Evolutionary conservation across 768 basidiomycete genomes (phyloP).

Genomic region (Tephrocybe rancida): DNA sequence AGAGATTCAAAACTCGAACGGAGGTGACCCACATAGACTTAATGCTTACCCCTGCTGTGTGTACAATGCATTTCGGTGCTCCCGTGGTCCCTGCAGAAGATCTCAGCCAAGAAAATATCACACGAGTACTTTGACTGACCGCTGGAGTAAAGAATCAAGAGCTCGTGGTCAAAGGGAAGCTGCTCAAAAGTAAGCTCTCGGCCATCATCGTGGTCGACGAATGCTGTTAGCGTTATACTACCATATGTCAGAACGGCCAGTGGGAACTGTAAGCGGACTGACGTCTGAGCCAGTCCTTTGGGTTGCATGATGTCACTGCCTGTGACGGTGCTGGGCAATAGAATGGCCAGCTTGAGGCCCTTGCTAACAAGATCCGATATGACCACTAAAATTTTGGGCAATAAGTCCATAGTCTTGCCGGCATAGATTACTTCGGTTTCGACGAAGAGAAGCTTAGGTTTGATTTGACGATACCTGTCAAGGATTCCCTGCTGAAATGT

Average conservation of each 20-base stretch:
- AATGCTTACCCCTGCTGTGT: constrained; percentile 63
- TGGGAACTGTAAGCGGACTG: constrained; percentile 8
- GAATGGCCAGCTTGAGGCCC: constrained; percentile 51
- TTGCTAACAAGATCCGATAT: constrained; percentile 43
- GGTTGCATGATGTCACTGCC: constrained; percentile 34
- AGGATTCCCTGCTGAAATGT: constrained; percentile 25
- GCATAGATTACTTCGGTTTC: constrained; percentile 67
- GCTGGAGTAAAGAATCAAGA: constrained; percentile 75
- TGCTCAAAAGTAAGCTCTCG: constrained; percentile 63
- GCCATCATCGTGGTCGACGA: constrained; percentile 49
- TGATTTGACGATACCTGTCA: constrained; percentile 67
- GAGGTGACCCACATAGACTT: background rate
- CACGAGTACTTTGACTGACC: background rate
- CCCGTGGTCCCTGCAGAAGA: constrained; percentile 73
- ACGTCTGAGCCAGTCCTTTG: constrained; percentile 32
- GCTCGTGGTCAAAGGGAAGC: constrained; percentile 73
- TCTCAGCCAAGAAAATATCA: background rate
- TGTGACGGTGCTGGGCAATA: constrained; percentile 59
- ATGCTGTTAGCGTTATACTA: constrained; percentile 48
- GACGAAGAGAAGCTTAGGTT: constrained; percentile 66
- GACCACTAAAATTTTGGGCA: constrained; percentile 54
- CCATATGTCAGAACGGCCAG: background rate
- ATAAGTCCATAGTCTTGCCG: constrained; percentile 55
- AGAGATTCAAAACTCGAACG: background rate
- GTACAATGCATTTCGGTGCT: constrained; percentile 81